These are phyloP conservation scores for Kingdonia uniflora DNA, from an alignment of 164 flowering plant genomes.

Conservation along the genomic window DNA sequence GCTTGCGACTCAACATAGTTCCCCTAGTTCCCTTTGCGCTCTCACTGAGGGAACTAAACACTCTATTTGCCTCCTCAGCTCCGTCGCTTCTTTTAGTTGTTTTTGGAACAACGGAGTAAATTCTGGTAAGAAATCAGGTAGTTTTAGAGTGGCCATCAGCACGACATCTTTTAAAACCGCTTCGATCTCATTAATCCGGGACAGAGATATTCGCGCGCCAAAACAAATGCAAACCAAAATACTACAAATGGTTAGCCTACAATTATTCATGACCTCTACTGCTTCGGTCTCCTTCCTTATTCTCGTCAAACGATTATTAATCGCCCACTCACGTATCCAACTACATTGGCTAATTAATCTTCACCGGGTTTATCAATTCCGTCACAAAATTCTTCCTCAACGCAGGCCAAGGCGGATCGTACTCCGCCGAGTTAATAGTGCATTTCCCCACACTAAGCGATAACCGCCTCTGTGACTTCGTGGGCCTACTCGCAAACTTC, in stretches of 20 bases:
- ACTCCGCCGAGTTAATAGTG: conserved; percentile 86
- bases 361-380: conserved; percentile 52
- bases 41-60: conserved; percentile 54
- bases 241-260: conserved; percentile 73
- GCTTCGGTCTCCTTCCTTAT: conserved; percentile 27
- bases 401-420: conserved; percentile 78
- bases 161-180: conserved; percentile 68
- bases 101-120: conserved; percentile 52
- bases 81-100: conserved; percentile 43
- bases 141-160: conserved; percentile 56
- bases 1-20: no score
- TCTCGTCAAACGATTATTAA: conserved; percentile 45
- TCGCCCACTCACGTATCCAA: conserved; percentile 74
- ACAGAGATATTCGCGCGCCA: conserved; percentile 55
- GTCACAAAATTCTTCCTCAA: conserved; percentile 71
- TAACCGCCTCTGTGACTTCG: conserved; percentile 67
- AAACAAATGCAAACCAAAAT: conserved; percentile 71
- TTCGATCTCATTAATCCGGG: conserved; percentile 43
- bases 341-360: conserved; percentile 59
- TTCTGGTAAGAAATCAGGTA: conserved; percentile 74
- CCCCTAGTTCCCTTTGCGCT: conserved; percentile 31
- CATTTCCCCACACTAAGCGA: conserved; percentile 73
- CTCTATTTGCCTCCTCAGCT: conserved; percentile 58
- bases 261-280: conserved; percentile 70
- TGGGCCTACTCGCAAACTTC: conserved; percentile 63